phyloP scores from a whole-genome alignment of 192 early-diverging fungal species.

The Chytriomyces confervae region DNA sequence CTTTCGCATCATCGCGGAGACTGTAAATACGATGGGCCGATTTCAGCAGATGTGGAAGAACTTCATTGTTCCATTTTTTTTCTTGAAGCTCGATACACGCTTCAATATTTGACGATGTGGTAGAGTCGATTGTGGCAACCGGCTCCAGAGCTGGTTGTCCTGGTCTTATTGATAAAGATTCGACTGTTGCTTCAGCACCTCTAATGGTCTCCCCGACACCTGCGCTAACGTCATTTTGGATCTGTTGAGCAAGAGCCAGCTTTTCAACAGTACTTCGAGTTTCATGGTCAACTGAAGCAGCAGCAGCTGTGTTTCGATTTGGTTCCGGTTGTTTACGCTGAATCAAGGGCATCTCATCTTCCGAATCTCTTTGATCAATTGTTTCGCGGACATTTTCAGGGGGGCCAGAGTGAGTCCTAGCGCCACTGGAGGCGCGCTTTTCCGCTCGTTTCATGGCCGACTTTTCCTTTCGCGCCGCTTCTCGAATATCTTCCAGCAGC shows the following conservation, averaged over 20 bases:
- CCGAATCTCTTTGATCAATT: not conserved
- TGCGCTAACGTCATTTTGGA: not conserved
- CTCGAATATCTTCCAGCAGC: constrained; percentile 3
- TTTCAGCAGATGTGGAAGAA: not conserved
- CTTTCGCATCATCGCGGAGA: too few relatives aligned
- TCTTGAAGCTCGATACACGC: not conserved
- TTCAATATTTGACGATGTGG: not conserved
- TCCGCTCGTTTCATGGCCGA: not conserved
- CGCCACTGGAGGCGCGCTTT: not conserved
- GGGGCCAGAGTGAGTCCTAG: not conserved
- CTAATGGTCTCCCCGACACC: too few relatives aligned
- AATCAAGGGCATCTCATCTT: not conserved
- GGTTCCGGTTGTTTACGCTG: not conserved
- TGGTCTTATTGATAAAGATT: too few relatives aligned
- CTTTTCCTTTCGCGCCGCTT: not conserved
- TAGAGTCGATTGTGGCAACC: too few relatives aligned
- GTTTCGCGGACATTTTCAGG: not conserved
- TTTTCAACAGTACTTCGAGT: not conserved
- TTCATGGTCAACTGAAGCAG: not conserved
- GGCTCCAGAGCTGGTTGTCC: too few relatives aligned
- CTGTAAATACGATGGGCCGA: not conserved
- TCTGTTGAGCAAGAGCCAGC: not conserved
- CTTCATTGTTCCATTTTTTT: not conserved
- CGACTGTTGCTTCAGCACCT: too few relatives aligned
- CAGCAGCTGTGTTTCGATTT: not conserved